phyloP scores from a whole-genome alignment of 2,329 filamentous ascomycete genomes.

The Alternaria triticimaculans region DNA sequence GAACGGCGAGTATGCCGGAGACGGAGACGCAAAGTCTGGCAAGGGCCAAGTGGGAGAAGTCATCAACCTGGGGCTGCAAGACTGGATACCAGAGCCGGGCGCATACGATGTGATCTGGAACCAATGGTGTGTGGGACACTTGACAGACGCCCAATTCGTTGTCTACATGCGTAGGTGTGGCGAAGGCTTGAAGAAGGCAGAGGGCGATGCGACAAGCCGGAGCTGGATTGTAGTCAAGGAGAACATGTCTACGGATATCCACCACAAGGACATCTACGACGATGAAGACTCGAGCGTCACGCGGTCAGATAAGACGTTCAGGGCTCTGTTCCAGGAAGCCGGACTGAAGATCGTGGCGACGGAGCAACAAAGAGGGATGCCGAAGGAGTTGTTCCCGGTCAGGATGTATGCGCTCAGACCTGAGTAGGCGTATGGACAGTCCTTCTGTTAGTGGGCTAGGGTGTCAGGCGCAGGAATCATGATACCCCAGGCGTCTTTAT shows the following conservation, averaged over 20 bases:
- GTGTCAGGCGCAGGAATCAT: conserved; percentile 6
- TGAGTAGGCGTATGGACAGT: conserved; percentile 19
- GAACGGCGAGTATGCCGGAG: conserved; percentile 29
- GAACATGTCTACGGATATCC: conserved; percentile 67
- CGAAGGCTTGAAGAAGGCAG: conserved; percentile 50
- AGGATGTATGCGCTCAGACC: conserved; percentile 78
- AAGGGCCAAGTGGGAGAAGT: conserved; percentile 65
- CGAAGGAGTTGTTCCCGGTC: conserved; percentile 73
- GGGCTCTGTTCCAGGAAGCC: conserved; percentile 70
- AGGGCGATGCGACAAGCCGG: conserved; percentile 49
- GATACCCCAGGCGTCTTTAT: conserved; percentile 7
- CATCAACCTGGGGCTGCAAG: conserved; percentile 75
- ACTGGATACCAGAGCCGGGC: conserved; percentile 62
- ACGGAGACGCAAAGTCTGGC: conserved; percentile 22
- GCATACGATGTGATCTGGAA: conserved; percentile 85
- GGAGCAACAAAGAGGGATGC: conserved; percentile 64
- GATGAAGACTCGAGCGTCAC: conserved; percentile 79
- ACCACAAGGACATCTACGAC: conserved; percentile 73
- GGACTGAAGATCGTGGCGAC: conserved; percentile 64
- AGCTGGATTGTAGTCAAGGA: conserved; percentile 77
- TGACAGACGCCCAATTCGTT: conserved; percentile 76
- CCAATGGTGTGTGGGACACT: conserved; percentile 88
- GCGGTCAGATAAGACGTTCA: conserved; percentile 75
- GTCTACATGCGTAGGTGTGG: conserved; percentile 70
- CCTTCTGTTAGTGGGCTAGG: background rate